Base-by-base conservation (phyloP, 2,329 filamentous ascomycete species). In the Aspergillus awamori region DNA sequence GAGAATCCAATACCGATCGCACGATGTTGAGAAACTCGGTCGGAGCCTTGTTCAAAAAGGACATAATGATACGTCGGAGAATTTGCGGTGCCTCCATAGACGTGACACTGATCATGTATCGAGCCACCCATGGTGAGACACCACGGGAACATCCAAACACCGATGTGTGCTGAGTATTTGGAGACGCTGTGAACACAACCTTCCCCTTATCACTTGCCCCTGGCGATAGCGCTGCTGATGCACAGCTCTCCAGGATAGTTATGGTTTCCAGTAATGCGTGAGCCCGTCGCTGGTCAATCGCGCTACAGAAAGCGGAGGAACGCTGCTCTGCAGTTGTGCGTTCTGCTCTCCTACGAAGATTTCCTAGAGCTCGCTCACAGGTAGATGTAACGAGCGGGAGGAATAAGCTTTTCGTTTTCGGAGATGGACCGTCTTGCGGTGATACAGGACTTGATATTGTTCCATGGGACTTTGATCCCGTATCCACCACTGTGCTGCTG, bases 1-100 rank as follows among this genome's bases (percentile, higher is more conserved):
- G 43, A 2, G 57, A 53, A 20, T 67, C 65, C 0, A 79, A 62
- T 5, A 72, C 72, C 3, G 69, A 69, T 47, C 78, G 75, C 2
- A 81, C 69, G 1, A 80, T 60, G 1, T 56, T 67, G 0, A 81
- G 63, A 33, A 69, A 81, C 0, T 70, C 63, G 0, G 63, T 59
- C 0, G 77, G 76, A 0, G 72, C 74, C 22, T 74, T 74, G 63
- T 81, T 79, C 3, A 81, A 39, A n/a, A 80, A 80, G 2, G 77
- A 72, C 67, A 77, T 78, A 45, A 81, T 72, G 0, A 68, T 74
- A 2, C 79, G 68, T 6, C 78, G 70, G 1, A 77, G 68, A 0
- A 76, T 69, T 3, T 67, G 71, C 0, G 74, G 75, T 5, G 71
- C 66, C 10, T 65, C 59, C 58, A 72, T 72, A 39, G 70, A 74